phyloP scores from a whole-genome alignment of 768 basidiomycete genomes.

The Krasilnikovozyma curviuscula region DNA sequence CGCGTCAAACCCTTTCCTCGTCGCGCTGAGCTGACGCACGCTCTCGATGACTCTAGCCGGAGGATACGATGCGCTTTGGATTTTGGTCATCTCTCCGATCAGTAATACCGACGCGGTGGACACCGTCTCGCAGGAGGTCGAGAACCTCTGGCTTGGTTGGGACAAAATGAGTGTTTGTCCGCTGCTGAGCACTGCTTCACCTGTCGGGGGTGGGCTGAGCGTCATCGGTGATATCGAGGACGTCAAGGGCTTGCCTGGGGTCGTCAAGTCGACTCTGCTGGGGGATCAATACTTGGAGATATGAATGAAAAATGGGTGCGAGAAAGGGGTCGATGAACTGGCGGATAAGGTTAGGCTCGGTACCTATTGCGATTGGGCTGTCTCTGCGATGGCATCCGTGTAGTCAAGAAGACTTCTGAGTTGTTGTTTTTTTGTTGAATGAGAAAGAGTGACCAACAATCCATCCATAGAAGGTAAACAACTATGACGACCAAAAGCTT shows the following conservation, averaged over 20 bases:
- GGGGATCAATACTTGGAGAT: too few relatives aligned
- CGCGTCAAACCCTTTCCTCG: not conserved
- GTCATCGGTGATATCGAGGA: not conserved
- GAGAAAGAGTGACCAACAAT: too few relatives aligned
- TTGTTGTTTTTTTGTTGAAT: too few relatives aligned
- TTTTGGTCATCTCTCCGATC: slow-evolving; percentile 51
- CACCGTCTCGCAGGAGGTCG: slow-evolving; percentile 30
- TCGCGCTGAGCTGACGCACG: not conserved
- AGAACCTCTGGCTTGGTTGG: slow-evolving; percentile 24
- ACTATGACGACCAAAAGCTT: too few relatives aligned
- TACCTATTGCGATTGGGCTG: too few relatives aligned
- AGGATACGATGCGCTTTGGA: slow-evolving; percentile 91
- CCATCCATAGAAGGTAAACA: too few relatives aligned
- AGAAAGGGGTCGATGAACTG: too few relatives aligned
- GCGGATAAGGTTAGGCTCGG: too few relatives aligned
- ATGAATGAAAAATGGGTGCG: too few relatives aligned
- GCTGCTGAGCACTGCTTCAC: slow-evolving; percentile 21
- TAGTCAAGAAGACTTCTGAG: too few relatives aligned
- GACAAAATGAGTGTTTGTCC: slow-evolving; percentile 29
- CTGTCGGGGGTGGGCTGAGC: slow-evolving; percentile 14
- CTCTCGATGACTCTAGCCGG: slow-evolving; percentile 42
- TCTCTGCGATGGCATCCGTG: too few relatives aligned
- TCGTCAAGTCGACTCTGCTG: too few relatives aligned
- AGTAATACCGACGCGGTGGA: slow-evolving; percentile 24
- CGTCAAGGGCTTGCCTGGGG: not conserved